These are phyloP conservation scores for Coccomyxa sp. DNA, from an alignment of 139 green algal species.

Conservation along the genomic window DNA sequence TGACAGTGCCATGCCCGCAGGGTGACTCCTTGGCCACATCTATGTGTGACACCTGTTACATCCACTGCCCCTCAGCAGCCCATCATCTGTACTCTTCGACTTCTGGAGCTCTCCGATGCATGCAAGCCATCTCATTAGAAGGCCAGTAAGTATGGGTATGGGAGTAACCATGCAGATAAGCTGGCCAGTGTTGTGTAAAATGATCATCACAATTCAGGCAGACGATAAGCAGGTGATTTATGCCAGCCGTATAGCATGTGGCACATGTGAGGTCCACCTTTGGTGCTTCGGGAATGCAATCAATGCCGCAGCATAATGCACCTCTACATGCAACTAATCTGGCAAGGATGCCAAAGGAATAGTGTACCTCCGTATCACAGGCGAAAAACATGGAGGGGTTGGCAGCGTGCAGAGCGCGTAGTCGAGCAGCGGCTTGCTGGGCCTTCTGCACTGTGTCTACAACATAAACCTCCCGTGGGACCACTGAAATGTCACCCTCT, in stretches of 20 bases:
- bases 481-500: background rate
- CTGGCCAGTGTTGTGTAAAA: background rate
- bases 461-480: background rate
- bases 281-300: background rate
- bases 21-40: slow-evolving; percentile 84
- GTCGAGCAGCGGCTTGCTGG: background rate
- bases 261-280: background rate
- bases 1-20: slow-evolving; percentile 85
- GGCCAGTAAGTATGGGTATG: background rate
- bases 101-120: background rate
- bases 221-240: background rate
- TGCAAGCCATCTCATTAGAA: background rate
- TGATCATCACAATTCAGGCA: background rate
- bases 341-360: background rate
- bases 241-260: background rate
- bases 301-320: too few relatives aligned
- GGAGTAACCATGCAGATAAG: background rate
- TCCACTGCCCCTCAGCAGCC: background rate
- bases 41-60: slow-evolving; percentile 58
- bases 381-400: background rate
- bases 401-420: background rate
- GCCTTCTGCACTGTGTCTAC: background rate
- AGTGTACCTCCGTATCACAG: background rate
- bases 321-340: background rate
- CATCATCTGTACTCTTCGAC: background rate